Evolutionary conservation across 2,329 filamentous ascomycete species (phyloP).

Genomic region (Arthroderma uncinatum): DNA sequence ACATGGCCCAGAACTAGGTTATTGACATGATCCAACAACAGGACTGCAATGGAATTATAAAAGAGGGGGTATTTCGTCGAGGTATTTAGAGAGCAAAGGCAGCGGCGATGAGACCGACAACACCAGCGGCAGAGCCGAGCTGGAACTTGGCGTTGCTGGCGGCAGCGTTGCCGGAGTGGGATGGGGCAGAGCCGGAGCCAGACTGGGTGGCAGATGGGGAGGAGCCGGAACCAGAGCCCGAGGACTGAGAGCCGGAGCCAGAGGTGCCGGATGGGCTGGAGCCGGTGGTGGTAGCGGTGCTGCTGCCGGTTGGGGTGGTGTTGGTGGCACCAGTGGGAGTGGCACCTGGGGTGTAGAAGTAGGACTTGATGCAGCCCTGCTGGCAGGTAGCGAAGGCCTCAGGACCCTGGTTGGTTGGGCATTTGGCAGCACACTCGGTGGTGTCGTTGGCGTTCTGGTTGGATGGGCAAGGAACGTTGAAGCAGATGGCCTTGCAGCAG

Average conservation of each 20-base stretch:
- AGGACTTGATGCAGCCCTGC: constrained; percentile 38
- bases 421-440: constrained; percentile 42
- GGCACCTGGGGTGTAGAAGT: constrained; percentile 34
- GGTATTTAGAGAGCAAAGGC: constrained; percentile 28
- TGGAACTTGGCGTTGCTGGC: not conserved
- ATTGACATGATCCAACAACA: constrained; percentile 1
- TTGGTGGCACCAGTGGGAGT: not conserved
- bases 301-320: constrained; percentile 10
- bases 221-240: constrained; percentile 10
- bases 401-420: constrained; percentile 39
- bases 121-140: constrained; percentile 24
- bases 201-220: constrained; percentile 15
- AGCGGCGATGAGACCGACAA: constrained; percentile 27
- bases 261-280: constrained; percentile 13
- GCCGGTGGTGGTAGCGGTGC: constrained; percentile 10
- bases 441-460: constrained; percentile 41
- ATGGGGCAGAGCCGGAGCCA: constrained; percentile 9
- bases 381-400: constrained; percentile 40
- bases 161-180: constrained; percentile 3
- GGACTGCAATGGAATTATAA: not conserved
- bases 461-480: constrained; percentile 43
- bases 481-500: constrained; percentile 43
- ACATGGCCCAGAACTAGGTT: constrained; percentile 1
- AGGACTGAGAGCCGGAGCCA: constrained; percentile 5
- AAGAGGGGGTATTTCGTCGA: not conserved